Percentiles rank a stretch among this genome's conserved stretches.
Evolutionary conservation across 768 basidiomycete genomes (phyloP).

Genomic region (Dendrothele bispora): DNA sequence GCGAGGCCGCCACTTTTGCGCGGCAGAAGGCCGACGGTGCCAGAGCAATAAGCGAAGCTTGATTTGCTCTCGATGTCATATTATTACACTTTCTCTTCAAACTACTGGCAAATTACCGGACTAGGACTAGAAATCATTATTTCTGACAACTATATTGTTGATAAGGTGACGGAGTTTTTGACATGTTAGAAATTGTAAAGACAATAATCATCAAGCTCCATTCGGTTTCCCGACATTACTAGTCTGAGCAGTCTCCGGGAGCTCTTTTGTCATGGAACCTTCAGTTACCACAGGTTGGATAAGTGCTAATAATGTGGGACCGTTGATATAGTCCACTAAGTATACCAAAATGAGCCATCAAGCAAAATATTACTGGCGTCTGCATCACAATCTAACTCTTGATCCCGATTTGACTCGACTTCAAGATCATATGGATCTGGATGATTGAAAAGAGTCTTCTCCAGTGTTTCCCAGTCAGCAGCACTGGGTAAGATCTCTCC

Average conservation of each 20-base stretch:
- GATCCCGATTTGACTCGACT: not conserved
- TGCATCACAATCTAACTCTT: not conserved
- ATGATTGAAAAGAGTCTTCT: not conserved
- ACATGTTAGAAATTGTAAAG: not conserved
- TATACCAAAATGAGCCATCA: constrained; percentile 1
- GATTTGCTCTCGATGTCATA: too few relatives aligned
- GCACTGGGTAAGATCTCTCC: not conserved
- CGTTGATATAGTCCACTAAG: not conserved
- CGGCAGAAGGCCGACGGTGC: too few relatives aligned
- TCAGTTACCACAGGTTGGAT: not conserved
- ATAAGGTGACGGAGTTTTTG: not conserved
- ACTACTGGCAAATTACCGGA: too few relatives aligned
- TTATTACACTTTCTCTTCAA: too few relatives aligned
- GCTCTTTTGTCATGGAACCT: not conserved
- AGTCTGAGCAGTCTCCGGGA: not conserved
- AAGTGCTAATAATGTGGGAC: constrained; percentile 1
- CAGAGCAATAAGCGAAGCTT: too few relatives aligned
- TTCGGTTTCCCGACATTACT: not conserved
- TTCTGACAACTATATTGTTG: too few relatives aligned
- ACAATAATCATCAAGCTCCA: not conserved
- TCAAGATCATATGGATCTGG: constrained; percentile 6
- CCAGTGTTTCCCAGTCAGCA: not conserved
- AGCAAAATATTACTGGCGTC: not conserved
- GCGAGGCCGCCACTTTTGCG: too few relatives aligned
- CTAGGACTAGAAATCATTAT: too few relatives aligned